phyloP scores from a whole-genome alignment of 495 filamentous ascomycete species.

The Aspergillus steynii region DNA sequence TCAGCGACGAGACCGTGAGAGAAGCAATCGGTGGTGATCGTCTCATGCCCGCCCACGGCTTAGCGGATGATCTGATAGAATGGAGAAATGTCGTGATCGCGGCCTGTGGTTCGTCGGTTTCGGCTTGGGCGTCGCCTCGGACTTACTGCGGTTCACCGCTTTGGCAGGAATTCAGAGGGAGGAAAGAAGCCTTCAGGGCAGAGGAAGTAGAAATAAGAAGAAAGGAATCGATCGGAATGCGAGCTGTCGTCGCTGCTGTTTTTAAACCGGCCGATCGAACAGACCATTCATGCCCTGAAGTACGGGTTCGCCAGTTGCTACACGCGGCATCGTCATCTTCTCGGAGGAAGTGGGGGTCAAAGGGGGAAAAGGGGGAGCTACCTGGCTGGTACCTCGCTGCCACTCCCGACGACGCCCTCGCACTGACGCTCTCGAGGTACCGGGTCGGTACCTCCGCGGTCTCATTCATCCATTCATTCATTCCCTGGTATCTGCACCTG shows the following conservation, averaged over 20 bases:
- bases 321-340: no score
- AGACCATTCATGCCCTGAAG: no score
- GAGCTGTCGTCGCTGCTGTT: not conserved
- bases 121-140: constrained; percentile 3
- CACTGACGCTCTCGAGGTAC: not conserved
- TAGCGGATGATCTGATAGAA: constrained; percentile 51
- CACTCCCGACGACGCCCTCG: not conserved
- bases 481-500: no score
- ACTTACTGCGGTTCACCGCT: constrained; percentile 25
- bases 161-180: not conserved
- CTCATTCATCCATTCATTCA: no score
- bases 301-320: no score
- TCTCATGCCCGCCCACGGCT: constrained; percentile 23
- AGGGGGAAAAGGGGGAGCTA: not conserved
- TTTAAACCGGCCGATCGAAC: not conserved
- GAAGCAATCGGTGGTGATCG: constrained; percentile 17
- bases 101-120: constrained; percentile 30
- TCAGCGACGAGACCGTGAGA: not conserved
- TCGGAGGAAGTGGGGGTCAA: not conserved
- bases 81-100: constrained; percentile 55
- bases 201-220: not conserved
- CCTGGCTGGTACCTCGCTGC: not conserved
- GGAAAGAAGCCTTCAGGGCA: not conserved
- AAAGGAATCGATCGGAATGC: not conserved
- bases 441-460: not conserved